Percentiles rank a stretch among this genome's conserved stretches.
These are phyloP conservation scores for Candida cerambycidarum DNA, from an alignment of 805 yeast genomes.

Conservation along the genomic window DNA sequence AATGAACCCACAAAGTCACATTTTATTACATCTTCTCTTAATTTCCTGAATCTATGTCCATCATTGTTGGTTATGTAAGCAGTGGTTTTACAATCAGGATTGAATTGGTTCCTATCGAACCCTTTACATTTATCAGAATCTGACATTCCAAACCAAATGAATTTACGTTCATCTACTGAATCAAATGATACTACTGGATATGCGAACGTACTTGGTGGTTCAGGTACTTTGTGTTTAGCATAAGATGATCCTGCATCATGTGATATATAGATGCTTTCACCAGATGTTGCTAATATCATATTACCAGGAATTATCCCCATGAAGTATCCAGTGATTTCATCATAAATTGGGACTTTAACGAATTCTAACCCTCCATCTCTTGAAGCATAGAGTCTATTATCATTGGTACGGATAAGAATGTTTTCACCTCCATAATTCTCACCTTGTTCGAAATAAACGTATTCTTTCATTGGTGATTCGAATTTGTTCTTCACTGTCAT, in stretches of 20 bases:
- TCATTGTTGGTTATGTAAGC: conserved; percentile 66
- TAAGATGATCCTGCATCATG: conserved; percentile 67
- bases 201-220: conserved; percentile 39
- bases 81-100: conserved; percentile 51
- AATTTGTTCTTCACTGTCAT: conserved; percentile 42
- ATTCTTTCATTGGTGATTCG: conserved; percentile 53
- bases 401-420: conserved; percentile 56
- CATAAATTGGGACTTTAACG: conserved; percentile 30
- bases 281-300: conserved; percentile 52
- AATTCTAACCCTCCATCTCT: conserved; percentile 48
- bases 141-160: conserved; percentile 68
- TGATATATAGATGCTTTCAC: conserved; percentile 55
- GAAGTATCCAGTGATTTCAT: conserved; percentile 29
- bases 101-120: conserved; percentile 28
- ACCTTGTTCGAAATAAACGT: conserved; percentile 61
- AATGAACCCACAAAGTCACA: conserved; percentile 71
- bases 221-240: conserved; percentile 47
- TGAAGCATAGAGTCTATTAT: conserved; percentile 58
- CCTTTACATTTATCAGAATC: conserved; percentile 39
- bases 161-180: conserved; percentile 58
- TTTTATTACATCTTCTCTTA: conserved; percentile 51
- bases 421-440: conserved; percentile 32
- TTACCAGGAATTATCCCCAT: conserved; percentile 62
- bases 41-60: conserved; percentile 59
- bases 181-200: conserved; percentile 46